Base-by-base conservation (phyloP, 1,284 basidiomycete genomes). In the Ceratobasidium sp. region DNA sequence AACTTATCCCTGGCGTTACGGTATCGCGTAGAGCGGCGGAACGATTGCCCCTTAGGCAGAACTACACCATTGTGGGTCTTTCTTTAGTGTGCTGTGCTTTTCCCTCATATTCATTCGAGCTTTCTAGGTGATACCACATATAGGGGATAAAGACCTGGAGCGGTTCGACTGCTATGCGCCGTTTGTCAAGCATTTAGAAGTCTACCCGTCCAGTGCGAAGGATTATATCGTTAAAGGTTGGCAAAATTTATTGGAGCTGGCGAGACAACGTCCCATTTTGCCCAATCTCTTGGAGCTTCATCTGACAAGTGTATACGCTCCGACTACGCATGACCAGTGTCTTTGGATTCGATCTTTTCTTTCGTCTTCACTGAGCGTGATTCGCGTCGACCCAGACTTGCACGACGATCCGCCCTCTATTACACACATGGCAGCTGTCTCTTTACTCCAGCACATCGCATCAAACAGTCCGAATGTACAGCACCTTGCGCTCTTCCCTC, bases 271-370 rank as follows among this genome's bases (percentile, higher is more conserved):
- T 9, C 14, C 30, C 16, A n/a, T 61, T 8, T 16, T 61, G 11
- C 58, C 58, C 2, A 61, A 61, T 46, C 58, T 61, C 18, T 5
- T 23, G 9, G 21, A 43, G 38, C 58, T 61, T 28, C 21, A 2
- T n/a, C 8, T 61, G 11, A 26, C 11, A 26, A 5, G 8, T 16
- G 43, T 21, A 6, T 28, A 13, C 2, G 4, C 41, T 18, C 35
- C 11, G 35, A 26, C 11, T 1, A 21, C 4, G 21, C 21, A 44
- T 2, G 28, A 61, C 23, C 21, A 23, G 5, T 43, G 43, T 30
- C 16, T 61, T 1, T 61, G 58, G 58, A 61, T 46, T 26, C 38
- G 35, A 7, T 16, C 41, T 7, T 61, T 61, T 18, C 43, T 61
- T n/a, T 61, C 58, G 1, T 38, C 58, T 8, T 44, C 58, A 14